Evolutionary conservation across 2,329 filamentous ascomycete species (phyloP), one percentile per base, ranked within the genome.

Genomic region (Fusarium robinianum): DNA sequence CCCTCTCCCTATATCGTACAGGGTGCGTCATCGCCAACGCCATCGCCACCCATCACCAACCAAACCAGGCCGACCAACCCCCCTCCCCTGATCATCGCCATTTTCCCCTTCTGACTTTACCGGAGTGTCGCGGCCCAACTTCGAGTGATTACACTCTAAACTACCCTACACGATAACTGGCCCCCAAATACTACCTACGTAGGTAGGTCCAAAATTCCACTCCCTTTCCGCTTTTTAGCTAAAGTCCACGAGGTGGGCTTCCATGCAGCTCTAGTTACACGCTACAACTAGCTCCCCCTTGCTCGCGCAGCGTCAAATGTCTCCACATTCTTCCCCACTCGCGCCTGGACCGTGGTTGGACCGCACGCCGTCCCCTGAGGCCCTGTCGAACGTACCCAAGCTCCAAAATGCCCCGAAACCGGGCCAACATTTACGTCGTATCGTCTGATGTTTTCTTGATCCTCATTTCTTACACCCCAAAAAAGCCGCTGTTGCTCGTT

Each of bases 211-310:
- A 15, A 33, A 19, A 33, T 41, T 33, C 21, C 16, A 26, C 21
- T 41, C 34, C 16, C 11, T 41, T 21, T 29, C 10, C 19, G 22
- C 16, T 26, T 30, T 35, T 31, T 34, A 54, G 44, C 45, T 44
- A 43, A 51, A 46, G 46, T 37, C 57, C 57, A 60, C 51, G 52
- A 56, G 57, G 54, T 57, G 52, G 46, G 41, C 45, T 53, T 60
- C 57, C 46, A 45, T 53, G 57, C 54, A 56, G 43, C 54, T 49
- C 44, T 60, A 60, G 54, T 45, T 44, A 24, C 37, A 15, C 37
- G n/a, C n/a, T n/a, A n/a, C n/a, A n/a, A n/a, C n/a, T n/a, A n/a
- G n/a, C 29, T 46, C 40, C 55, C 55, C 55, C 55, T 58, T 58
- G 51, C 54, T 37, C 27, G 16, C 22, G 55, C 49, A 44, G 37